Conservation (phyloP, 78 protist genomes). For the Monosiga brevicollis region DNA sequence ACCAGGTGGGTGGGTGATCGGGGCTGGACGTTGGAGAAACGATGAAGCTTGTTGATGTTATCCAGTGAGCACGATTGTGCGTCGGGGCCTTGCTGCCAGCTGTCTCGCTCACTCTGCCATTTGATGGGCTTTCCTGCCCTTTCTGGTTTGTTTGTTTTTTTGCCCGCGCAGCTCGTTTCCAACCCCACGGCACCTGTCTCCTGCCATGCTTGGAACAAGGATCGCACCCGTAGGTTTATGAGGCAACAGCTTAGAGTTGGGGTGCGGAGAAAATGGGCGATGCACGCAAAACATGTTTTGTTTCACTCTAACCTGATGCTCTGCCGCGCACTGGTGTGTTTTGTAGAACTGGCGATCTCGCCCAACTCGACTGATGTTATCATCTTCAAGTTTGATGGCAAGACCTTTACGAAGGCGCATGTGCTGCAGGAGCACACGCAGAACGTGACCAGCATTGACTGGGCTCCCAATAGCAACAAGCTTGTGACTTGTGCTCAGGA, state of each 20-base stretch:
- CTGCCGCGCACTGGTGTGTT: neutral
- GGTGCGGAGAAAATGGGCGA: neutral
- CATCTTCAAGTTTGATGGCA: slow-evolving; percentile 46
- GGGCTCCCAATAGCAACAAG: slow-evolving; percentile 77
- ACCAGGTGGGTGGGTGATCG: too few relatives aligned
- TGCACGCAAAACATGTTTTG: neutral
- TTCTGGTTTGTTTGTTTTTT: neutral
- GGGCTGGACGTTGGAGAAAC: too few relatives aligned
- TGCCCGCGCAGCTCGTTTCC: neutral
- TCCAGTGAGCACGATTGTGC: too few relatives aligned
- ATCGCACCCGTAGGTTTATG: slow-evolving; percentile 48
- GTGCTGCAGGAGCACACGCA: slow-evolving; percentile 73
- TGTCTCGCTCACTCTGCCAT: too few relatives aligned
- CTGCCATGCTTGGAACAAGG: slow-evolving; percentile 76
- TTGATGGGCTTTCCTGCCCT: too few relatives aligned
- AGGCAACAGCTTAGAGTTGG: neutral
- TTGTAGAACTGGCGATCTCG: slow-evolving; percentile 80
- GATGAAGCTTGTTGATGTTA: too few relatives aligned
- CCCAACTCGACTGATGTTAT: slow-evolving; percentile 70
- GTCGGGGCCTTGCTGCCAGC: too few relatives aligned
- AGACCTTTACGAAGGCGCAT: slow-evolving; percentile 21
- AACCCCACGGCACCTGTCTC: slow-evolving; percentile 17
- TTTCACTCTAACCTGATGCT: neutral
- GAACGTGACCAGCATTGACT: slow-evolving; percentile 78
- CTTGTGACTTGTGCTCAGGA: slow-evolving; percentile 84